Evolutionary conservation across 495 filamentous ascomycete genomes (phyloP), one percentile per base, ranked within the genome.

Genomic region (Pseudotulostoma volvatum): DNA sequence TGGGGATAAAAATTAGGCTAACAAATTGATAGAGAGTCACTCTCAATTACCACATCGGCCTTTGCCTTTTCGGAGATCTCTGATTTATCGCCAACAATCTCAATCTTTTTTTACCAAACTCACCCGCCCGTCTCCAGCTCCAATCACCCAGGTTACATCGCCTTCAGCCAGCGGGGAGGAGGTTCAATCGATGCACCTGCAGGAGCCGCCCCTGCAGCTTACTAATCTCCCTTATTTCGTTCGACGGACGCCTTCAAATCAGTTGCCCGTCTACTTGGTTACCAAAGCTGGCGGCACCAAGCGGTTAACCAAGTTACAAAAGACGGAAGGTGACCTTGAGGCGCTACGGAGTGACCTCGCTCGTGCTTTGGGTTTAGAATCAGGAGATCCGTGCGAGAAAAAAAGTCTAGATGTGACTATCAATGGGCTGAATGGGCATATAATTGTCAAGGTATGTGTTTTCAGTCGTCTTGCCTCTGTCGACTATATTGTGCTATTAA

Each of bases 181-280:
- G 30, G 33, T 47, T 9, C 32, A 46, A 31, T 37, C 59, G n/a
- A 4, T 47, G 5, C 15, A 39, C 9, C 28, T 38, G 16, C 35
- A 35, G 25, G 33, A 20, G 11, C 34, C 39, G 38, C 42, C 40
- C 38, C 38, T 61, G 37, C 51, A 55, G 39, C 47, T 60, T 44
- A 52, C 54, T 40, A 61, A 58, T 31, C 66, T 69, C 31, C 70
- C 76, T 15, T 97, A 87, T 69, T 73, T 75, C 44, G 67, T 97
- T 38, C 60, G 63, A 37, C 80, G 81, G 34, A 88, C 83, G 4
- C 52, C 60, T 7, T 76, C 74, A 15, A 74, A 79, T 38, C 73
- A 86, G 45, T 59, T 85, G 1, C 76, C 84, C 9, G 71, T 96
- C n/a, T 97, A 97, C 56, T 60, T 76, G 3, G 58, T 74, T 37